These are phyloP conservation scores for Neurospora pannonica DNA, from an alignment of 495 filamentous ascomycete genomes.

Conservation along the genomic window DNA sequence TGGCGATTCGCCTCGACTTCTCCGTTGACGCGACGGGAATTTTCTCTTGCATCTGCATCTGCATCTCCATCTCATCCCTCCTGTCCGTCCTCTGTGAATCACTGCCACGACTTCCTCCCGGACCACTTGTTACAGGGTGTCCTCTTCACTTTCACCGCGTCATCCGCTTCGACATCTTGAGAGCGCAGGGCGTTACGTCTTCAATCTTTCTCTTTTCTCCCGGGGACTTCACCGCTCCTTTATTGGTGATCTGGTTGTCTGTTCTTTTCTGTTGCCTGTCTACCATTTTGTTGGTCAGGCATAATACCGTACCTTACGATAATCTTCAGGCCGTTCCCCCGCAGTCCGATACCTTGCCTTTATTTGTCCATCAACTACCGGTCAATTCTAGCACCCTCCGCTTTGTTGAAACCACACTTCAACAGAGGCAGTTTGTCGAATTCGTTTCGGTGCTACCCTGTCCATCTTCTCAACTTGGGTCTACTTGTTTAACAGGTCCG, in stretches of 20 bases:
- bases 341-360: not conserved
- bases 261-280: not conserved
- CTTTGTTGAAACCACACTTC: not conserved
- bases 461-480: not conserved
- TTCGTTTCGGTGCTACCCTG: not conserved
- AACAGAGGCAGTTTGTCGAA: not conserved
- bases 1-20: not conserved
- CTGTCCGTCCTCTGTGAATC: not conserved
- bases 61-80: not conserved
- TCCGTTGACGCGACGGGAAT: not conserved
- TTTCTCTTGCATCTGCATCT: not conserved
- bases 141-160: not conserved
- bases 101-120: not conserved
- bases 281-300: not conserved
- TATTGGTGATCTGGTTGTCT: not conserved
- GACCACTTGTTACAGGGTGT: not conserved
- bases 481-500: not conserved
- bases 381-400: not conserved
- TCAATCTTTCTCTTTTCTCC: not conserved
- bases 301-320: not conserved
- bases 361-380: not conserved
- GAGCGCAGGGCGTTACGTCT: not conserved
- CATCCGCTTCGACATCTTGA: not conserved
- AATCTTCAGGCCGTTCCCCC: not conserved
- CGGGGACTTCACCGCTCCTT: not conserved